Base-by-base conservation (phyloP, 352 stramenopile genomes). In the Phytophthora chlamydospora region DNA sequence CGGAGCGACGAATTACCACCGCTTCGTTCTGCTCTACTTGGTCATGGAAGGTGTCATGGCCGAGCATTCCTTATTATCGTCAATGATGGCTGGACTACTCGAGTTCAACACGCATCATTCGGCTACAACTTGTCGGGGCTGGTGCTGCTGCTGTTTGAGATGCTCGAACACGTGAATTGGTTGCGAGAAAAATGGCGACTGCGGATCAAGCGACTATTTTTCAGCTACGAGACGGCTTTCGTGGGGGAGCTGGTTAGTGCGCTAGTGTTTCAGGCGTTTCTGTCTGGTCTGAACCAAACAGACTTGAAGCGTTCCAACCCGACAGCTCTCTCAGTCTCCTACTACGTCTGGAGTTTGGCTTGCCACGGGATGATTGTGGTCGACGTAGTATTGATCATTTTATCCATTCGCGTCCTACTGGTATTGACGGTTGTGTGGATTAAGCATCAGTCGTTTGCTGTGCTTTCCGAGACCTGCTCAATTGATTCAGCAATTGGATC, bases 71-170 rank as follows among this genome's bases (percentile, higher is more conserved):
- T 72, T 6, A 67, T 70, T 11, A 65, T 65, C 13, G 58, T 42
- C 0, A 69, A 74, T 9, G 59, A 66, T 12, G 54, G 54, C 0
- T 41, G 58, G 16, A 29, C 16, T 6, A 43, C 47, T 4, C 21
- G 46, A 21, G 5, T 69, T 2, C 65, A 73, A 42, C 66, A 58
- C 36, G 59, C 47, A 9, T 74, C 66, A 11, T 27, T 74, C 1
- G 54, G 53, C 13, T 70, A 74, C 40, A 74, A 74, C 29, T 27
- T 74, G 3, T 54, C 60, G 0, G 54, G 53, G 0, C 39, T 73
- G 24, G 43, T 74, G 27, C 48, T 67, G 39, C 13, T 66, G n/a
- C 9, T 70, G 8, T 74, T 74, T 45, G 66, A 74, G 44, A 56
- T 74, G 33, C 9, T 74, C 24, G 66, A 74, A 31, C 58, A 17